phyloP scores from a whole-genome alignment of 768 basidiomycete genomes.

The Rhodosporidiobolus sp. region DNA sequence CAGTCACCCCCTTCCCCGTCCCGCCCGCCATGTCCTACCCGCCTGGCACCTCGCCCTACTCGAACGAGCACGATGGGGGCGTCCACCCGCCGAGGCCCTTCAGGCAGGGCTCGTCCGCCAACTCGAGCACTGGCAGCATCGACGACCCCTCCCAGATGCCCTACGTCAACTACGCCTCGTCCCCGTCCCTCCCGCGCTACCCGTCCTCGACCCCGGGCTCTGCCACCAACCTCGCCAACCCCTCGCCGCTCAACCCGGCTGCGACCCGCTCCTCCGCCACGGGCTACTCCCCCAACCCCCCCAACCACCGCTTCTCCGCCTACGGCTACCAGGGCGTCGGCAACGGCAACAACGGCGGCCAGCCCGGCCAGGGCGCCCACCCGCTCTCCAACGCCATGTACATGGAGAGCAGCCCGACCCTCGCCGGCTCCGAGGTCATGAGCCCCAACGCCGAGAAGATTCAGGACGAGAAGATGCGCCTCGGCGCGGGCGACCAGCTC shows the following conservation, averaged over 20 bases:
- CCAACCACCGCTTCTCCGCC: slow-evolving; percentile 32
- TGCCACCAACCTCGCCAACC: slow-evolving; percentile 30
- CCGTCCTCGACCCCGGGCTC: slow-evolving; percentile 21
- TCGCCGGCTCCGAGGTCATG: slow-evolving; percentile 40
- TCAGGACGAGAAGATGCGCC: slow-evolving; percentile 40
- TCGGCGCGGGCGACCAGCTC: slow-evolving; percentile 30
- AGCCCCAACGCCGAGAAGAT: slow-evolving; percentile 21
- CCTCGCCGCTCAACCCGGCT: slow-evolving; percentile 39
- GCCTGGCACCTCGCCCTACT: background rate
- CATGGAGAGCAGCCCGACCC: slow-evolving; percentile 43
- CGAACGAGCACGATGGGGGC: background rate
- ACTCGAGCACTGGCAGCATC: slow-evolving; percentile 20
- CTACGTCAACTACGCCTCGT: slow-evolving; percentile 29
- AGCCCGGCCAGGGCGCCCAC: slow-evolving; percentile 30
- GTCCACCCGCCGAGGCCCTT: slow-evolving; percentile 11
- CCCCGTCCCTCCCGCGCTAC: slow-evolving; percentile 38
- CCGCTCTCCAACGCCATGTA: slow-evolving; percentile 45
- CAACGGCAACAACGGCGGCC: background rate
- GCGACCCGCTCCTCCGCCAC: slow-evolving; percentile 18
- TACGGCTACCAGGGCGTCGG: slow-evolving; percentile 29
- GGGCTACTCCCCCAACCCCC: slow-evolving; percentile 27
- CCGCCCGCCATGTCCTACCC: slow-evolving; percentile 3
- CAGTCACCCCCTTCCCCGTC: background rate
- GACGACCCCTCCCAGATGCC: slow-evolving; percentile 22
- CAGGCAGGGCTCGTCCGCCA: slow-evolving; percentile 29